Percentiles rank a stretch among this genome's conserved stretches.
Conservation (phyloP, 768 basidiomycete species). For the Pleurotus citrinopileatus region DNA sequence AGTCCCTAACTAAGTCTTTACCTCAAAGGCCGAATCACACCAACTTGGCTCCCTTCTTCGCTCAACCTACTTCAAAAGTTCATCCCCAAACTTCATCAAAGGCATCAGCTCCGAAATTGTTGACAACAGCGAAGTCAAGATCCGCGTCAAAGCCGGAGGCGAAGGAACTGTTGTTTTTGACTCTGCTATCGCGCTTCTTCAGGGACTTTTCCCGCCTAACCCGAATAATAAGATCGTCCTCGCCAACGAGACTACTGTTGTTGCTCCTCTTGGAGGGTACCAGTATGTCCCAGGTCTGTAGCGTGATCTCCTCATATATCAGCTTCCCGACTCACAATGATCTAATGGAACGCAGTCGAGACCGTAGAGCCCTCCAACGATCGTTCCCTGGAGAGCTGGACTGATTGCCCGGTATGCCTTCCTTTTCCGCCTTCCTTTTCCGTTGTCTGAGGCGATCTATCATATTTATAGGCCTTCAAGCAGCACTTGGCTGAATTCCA, state of each 20-base stretch:
- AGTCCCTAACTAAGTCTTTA: constrained; percentile 11
- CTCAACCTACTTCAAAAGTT: constrained; percentile 59
- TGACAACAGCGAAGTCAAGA: constrained; percentile 69
- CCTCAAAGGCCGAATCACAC: constrained; percentile 61
- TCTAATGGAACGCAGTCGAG: constrained; percentile 46
- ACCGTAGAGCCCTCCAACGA: constrained; percentile 86
- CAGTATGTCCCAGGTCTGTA: constrained; percentile 77
- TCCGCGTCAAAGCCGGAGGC: constrained; percentile 79
- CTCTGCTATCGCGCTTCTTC: constrained; percentile 79
- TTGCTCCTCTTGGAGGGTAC: constrained; percentile 77
- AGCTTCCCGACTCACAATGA: neutral
- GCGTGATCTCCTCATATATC: neutral
- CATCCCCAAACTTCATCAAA: constrained; percentile 67
- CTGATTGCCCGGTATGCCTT: constrained; percentile 43
- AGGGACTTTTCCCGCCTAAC: constrained; percentile 86
- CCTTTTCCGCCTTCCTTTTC: neutral
- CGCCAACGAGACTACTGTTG: constrained; percentile 71
- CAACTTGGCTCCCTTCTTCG: constrained; percentile 62
- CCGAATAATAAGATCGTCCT: constrained; percentile 67
- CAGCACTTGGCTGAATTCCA: constrained; percentile 62
- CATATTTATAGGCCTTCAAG: constrained; percentile 50
- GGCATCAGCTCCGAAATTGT: constrained; percentile 67
- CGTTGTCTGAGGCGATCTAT: neutral
- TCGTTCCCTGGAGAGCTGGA: constrained; percentile 82
- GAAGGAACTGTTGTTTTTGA: constrained; percentile 88